Conservation (phyloP, 768 basidiomycete genomes). For the Hypholoma fasciculare region DNA sequence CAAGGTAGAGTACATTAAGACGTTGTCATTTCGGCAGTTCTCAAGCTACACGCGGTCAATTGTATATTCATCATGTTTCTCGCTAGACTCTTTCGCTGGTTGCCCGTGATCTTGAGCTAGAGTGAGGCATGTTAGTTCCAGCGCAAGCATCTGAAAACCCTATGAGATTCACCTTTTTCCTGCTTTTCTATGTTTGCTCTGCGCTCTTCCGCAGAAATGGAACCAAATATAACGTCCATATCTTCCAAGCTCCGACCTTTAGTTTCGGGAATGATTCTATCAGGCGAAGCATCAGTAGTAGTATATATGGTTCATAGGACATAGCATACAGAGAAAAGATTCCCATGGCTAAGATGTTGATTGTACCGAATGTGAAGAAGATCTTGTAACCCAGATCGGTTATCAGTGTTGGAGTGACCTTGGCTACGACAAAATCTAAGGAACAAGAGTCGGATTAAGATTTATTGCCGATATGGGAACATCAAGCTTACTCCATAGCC, state of each 20-base stretch:
- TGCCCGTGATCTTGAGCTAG: background rate
- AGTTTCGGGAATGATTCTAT: conserved; percentile 60
- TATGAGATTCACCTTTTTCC: conserved; percentile 31
- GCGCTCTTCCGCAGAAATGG: conserved; percentile 55
- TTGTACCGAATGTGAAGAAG: conserved; percentile 74
- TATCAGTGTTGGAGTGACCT: conserved; percentile 66
- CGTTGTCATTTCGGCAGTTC: no score
- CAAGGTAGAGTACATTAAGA: no score
- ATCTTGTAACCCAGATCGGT: conserved; percentile 68
- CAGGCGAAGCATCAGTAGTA: background rate
- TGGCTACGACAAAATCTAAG: conserved; percentile 48
- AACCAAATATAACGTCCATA: conserved; percentile 56
- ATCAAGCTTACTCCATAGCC: conserved; percentile 69
- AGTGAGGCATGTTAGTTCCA: background rate
- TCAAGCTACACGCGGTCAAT: no score
- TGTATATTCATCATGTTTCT: no score
- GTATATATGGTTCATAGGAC: background rate
- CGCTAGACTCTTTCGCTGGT: background rate
- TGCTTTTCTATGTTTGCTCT: conserved; percentile 49
- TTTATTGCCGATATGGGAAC: background rate
- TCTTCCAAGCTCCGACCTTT: conserved; percentile 58
- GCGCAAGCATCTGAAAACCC: background rate
- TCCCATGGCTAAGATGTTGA: conserved; percentile 73
- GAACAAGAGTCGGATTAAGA: background rate
- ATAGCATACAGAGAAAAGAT: conserved; percentile 59